Conservation (phyloP, 2,329 filamentous ascomycete genomes). For the Uncinocarpus reesii region DNA sequence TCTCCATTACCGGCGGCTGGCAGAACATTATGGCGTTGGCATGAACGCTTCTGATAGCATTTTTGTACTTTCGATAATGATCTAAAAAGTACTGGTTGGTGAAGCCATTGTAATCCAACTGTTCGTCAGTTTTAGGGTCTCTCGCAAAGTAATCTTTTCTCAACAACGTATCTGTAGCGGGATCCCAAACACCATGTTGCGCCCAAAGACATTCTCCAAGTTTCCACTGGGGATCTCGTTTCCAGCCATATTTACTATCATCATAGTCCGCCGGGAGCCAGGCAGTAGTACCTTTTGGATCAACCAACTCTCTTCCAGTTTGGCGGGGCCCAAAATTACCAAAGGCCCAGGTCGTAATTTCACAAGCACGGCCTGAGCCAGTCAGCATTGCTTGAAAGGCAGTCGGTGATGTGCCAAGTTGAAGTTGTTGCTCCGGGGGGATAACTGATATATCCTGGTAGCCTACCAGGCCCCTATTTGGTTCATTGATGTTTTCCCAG, state of each 20-base stretch:
- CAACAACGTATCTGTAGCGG: slow-evolving; percentile 61
- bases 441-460: slow-evolving; percentile 70
- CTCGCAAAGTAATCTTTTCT: slow-evolving; percentile 81
- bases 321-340: slow-evolving; percentile 87
- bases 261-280: slow-evolving; percentile 80
- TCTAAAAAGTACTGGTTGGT: slow-evolving; percentile 87
- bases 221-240: slow-evolving; percentile 76
- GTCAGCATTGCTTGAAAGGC: slow-evolving; percentile 88
- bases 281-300: slow-evolving; percentile 72
- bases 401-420: slow-evolving; percentile 87
- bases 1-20: slow-evolving; percentile 82
- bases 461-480: slow-evolving; percentile 77
- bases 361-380: slow-evolving; percentile 80
- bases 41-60: slow-evolving; percentile 65
- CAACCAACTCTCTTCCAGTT: slow-evolving; percentile 68
- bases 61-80: slow-evolving; percentile 65
- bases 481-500: slow-evolving; percentile 95
- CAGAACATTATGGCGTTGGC: slow-evolving; percentile 76
- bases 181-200: slow-evolving; percentile 92
- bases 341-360: slow-evolving; percentile 88
- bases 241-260: slow-evolving; percentile 82
- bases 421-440: slow-evolving; percentile 76
- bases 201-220: slow-evolving; percentile 95
- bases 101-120: slow-evolving; percentile 71
- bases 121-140: slow-evolving; percentile 61